A percentile compares a stretch with the other conserved stretches of the same genome.
Conservation (phyloP, 805 yeast species). For the Sugiyamaella qingdaonensis region DNA sequence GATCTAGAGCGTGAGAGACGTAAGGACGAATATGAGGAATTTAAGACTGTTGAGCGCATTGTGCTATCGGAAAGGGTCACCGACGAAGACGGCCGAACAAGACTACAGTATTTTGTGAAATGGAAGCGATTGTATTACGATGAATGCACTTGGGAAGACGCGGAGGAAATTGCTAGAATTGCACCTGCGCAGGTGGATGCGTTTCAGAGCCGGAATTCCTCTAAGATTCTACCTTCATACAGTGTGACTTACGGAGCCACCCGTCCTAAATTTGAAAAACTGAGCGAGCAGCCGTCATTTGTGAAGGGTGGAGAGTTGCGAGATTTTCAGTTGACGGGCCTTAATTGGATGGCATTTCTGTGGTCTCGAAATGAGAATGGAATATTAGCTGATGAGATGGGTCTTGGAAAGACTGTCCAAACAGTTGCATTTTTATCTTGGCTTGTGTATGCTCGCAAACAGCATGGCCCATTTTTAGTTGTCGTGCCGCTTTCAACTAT, state of each 20-base stretch:
- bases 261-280: slow-evolving; percentile 87
- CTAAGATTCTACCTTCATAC: slow-evolving; percentile 77
- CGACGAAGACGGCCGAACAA: slow-evolving; percentile 54
- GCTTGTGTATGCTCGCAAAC: slow-evolving; percentile 92
- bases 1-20: slow-evolving; percentile 84
- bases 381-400: slow-evolving; percentile 98
- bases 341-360: slow-evolving; percentile 98
- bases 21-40: slow-evolving; percentile 79
- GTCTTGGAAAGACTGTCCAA: slow-evolving; percentile 96
- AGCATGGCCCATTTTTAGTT: slow-evolving; percentile 94
- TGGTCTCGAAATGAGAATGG: slow-evolving; percentile 99
- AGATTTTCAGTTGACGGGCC: slow-evolving; percentile 96
- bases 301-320: slow-evolving; percentile 88
- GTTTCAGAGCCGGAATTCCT: slow-evolving; percentile 74
- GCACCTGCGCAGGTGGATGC: slow-evolving; percentile 82
- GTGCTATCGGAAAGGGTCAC: slow-evolving; percentile 71
- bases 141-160: slow-evolving; percentile 96
- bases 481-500: slow-evolving; percentile 95
- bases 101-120: slow-evolving; percentile 78
- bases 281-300: slow-evolving; percentile 80
- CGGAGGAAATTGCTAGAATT: slow-evolving; percentile 74
- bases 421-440: slow-evolving; percentile 92
- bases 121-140: slow-evolving; percentile 94
- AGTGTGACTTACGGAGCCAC: slow-evolving; percentile 69
- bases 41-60: slow-evolving; percentile 81